These are phyloP conservation scores for Mycena vulgaris DNA, from an alignment of 768 basidiomycete genomes.

Conservation along the genomic window DNA sequence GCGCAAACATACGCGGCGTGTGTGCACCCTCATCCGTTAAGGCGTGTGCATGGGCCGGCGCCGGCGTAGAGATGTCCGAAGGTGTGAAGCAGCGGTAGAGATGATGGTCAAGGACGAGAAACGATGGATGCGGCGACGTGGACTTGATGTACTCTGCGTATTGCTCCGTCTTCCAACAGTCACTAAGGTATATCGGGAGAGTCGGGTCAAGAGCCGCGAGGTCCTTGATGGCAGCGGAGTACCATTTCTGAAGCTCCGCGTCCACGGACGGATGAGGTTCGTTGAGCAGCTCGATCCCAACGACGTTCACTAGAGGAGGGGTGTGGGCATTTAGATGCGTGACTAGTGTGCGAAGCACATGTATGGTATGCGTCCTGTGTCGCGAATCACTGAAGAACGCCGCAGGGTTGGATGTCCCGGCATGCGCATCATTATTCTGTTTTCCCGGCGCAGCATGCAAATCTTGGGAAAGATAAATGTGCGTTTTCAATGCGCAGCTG, in stretches of 20 bases:
- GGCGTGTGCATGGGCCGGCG: conserved; percentile 65
- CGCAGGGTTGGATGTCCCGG: conserved; percentile 70
- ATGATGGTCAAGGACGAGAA: conserved; percentile 84
- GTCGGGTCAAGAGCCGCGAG: conserved; percentile 66
- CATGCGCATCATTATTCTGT: conserved; percentile 79
- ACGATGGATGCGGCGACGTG: conserved; percentile 43
- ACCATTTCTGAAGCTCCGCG: conserved; percentile 72
- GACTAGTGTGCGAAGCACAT: conserved; percentile 63
- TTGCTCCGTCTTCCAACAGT: conserved; percentile 80
- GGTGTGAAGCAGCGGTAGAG: conserved; percentile 86
- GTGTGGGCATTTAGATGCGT: conserved; percentile 49
- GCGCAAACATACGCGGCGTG: conserved; percentile 57
- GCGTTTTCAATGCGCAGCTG: not conserved
- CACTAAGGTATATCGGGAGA: conserved; percentile 81
- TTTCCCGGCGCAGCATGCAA: conserved; percentile 84
- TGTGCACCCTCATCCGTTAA: conserved; percentile 58
- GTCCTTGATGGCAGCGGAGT: conserved; percentile 66
- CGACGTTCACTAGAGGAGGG: conserved; percentile 63
- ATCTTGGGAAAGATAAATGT: conserved; percentile 57
- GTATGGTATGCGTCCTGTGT: conserved; percentile 64
- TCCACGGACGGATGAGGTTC: conserved; percentile 69
- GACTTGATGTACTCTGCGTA: conserved; percentile 71
- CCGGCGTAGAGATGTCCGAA: conserved; percentile 68
- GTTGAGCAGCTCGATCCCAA: conserved; percentile 75
- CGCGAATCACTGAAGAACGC: conserved; percentile 63